Evolutionary conservation across 805 yeast species (phyloP), one percentile per base, ranked within the genome.

Genomic region (Vanderwaltozyma verrucispora): DNA sequence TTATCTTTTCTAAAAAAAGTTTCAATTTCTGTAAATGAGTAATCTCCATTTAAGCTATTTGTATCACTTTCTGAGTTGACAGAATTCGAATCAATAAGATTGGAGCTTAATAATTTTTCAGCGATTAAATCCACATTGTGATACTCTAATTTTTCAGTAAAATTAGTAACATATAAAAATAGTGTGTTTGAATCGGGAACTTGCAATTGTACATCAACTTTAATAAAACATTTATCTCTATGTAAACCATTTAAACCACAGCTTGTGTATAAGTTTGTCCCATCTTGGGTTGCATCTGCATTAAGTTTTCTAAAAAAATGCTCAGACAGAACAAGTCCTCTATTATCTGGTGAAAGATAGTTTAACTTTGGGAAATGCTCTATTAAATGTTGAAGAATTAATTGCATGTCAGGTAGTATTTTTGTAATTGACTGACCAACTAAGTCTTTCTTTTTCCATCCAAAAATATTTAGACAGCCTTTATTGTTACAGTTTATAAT

Each of bases 301-400:
- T 68, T 65, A 36, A 74, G 65, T 45, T 77, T 76, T 44, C 96
- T 70, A 62, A 88, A 85, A 53, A 80, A 80, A 60, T 86, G 95
- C 54, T 88, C 96, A 0, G 96, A 94, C 7, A 87, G 62, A 0
- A 88, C 94, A 32, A 83, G 60, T 0, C 96, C 96, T 23, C 41
- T 47, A 37, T 53, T 54, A 26, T 42, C 44, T 0, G 81, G 74
- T 19, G 60, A 46, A 12, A 47, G 40, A 10, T 67, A 50, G 36
- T 54, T 57, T 44, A 71, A 38, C 17, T 59, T 47, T 24, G 67
- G 62, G 43, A 62, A 63, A 27, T 68, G 61, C 9, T 29, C 30
- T 18, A 33, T 18, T 11, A 62, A 49, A 30, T 49, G 51, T 2
- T 46, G 37, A 38, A 67, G 50, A 11, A 64, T 49, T 13, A 61